Conservation (phyloP, 2,329 filamentous ascomycete genomes). For the Pseudogymnoascus sp. region DNA sequence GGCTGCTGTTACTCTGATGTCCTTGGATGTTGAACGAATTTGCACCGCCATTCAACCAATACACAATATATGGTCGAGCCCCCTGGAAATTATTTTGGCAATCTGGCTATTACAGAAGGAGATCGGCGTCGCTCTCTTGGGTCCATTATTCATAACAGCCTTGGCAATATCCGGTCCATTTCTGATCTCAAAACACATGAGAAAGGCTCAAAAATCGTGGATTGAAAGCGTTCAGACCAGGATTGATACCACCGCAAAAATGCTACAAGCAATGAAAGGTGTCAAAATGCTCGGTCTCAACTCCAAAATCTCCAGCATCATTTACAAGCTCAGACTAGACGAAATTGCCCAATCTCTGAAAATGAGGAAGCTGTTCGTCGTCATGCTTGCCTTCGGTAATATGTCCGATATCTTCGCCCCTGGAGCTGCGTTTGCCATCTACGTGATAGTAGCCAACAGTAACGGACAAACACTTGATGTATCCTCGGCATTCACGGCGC, state of each 20-base stretch:
- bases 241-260: conserved; percentile 18
- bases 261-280: conserved; percentile 27
- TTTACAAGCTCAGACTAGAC: conserved; percentile 28
- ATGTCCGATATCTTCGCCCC: conserved; percentile 27
- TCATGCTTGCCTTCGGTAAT: conserved; percentile 16
- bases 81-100: neutral
- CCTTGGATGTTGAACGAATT: conserved; percentile 20
- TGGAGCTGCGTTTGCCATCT: conserved; percentile 33
- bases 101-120: neutral
- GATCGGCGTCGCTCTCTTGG: neutral
- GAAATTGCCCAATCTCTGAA: conserved; percentile 15
- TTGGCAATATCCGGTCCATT: conserved; percentile 13
- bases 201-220: conserved; percentile 15
- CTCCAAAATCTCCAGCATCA: conserved; percentile 23
- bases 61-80: neutral
- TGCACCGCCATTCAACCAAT: conserved; percentile 27
- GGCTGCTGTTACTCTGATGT: conserved; percentile 25
- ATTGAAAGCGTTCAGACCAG: conserved; percentile 17
- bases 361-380: conserved; percentile 16
- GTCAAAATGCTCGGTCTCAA: conserved; percentile 30
- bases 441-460: conserved; percentile 24
- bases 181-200: neutral
- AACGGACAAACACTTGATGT: conserved; percentile 23
- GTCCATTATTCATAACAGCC: neutral
- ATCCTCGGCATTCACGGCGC: conserved; percentile 33